Evolutionary conservation across 2,329 filamentous ascomycete species (phyloP), one percentile per base, ranked within the genome.

Genomic region (Sporothrix pallida): DNA sequence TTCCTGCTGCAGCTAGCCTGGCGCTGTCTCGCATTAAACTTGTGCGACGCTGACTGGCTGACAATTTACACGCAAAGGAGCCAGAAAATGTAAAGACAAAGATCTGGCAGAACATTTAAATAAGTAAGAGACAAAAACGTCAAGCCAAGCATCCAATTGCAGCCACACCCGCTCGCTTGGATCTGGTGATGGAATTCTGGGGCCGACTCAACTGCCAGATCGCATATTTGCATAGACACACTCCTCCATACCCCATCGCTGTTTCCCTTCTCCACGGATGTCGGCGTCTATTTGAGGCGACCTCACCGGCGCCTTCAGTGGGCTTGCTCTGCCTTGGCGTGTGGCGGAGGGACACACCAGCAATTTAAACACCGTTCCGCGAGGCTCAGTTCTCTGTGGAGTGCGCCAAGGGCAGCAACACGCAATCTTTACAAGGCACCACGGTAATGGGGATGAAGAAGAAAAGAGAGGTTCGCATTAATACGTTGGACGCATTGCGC

Each of bases 381-480:
- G 20, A 48, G 62, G 42, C 62, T 67, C 42, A 67, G 20, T 67
- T 17, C 62, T 48, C 10, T 48, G 62, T 26, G 62, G 62, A 48
- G 62, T 17, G 62, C 37, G 42, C 42, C 20, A 67, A 46, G 62
- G 42, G 62, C 42, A 48, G 12, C n/a, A 48, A 26, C 62, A 12
- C 62, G 62, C 42, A 67, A 65, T 46, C 60, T 17, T 63, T 17
- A 42, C n/a, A 65, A 65, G 62, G 62, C 62, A 65, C 60, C 62
- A 65, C 42, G 46, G 42, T 26, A 48, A 48, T 20, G 62, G 56
- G 62, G 42, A 67, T 26, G 42, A 46, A n/a, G 31, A 37, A 37
- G 60, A 65, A 23, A 31, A 13, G 37, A 46, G 23, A 26, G 23
- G 23, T 26, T 26, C 23, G 23, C 23, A 26, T 26, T 26, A 26